A percentile compares a stretch with the other conserved stretches of the same genome.
These are phyloP conservation scores for Hygrophila difformis DNA, from an alignment of 257 asterid genomes.

Conservation along the genomic window DNA sequence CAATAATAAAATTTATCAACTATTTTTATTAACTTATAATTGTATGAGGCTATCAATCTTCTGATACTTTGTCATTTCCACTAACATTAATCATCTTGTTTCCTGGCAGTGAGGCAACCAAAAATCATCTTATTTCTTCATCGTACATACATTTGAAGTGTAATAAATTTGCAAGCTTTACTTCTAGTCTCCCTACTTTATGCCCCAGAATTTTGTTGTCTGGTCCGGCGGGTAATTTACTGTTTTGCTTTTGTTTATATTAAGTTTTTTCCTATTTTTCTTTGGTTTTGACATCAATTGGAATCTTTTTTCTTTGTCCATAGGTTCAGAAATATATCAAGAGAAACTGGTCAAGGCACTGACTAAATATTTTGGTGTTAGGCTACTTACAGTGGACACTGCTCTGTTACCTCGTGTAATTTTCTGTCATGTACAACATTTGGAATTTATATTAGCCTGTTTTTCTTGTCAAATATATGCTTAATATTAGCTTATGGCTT, in stretches of 20 bases:
- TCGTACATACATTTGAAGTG: slow-evolving; percentile 64
- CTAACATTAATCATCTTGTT: slow-evolving; percentile 1
- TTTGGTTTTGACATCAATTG: slow-evolving; percentile 19
- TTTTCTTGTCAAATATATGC: neutral
- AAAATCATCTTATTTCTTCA: slow-evolving; percentile 70
- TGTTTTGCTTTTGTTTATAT: neutral
- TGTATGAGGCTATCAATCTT: too few relatives aligned
- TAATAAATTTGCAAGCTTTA: slow-evolving; percentile 36
- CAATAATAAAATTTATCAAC: too few relatives aligned
- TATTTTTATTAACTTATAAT: too few relatives aligned
- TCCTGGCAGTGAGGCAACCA: slow-evolving; percentile 61
- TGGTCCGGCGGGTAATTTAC: slow-evolving; percentile 69
- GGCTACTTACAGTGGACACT: slow-evolving; percentile 63
- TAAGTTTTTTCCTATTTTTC: neutral
- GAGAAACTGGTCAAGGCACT: slow-evolving; percentile 76
- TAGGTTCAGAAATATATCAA: slow-evolving; percentile 91
- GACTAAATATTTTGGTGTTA: slow-evolving; percentile 52
- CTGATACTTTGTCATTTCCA: too few relatives aligned
- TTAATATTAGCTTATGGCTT: slow-evolving; percentile 3
- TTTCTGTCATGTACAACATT: slow-evolving; percentile 11
- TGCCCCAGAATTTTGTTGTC: slow-evolving; percentile 82
- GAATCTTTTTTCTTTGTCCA: slow-evolving; percentile 4
- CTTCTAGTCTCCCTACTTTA: slow-evolving; percentile 59
- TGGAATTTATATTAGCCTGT: neutral
- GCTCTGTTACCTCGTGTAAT: slow-evolving; percentile 69